Conservation (phyloP, 2,329 filamentous ascomycete genomes). For the Sordariomycetes sp. region DNA sequence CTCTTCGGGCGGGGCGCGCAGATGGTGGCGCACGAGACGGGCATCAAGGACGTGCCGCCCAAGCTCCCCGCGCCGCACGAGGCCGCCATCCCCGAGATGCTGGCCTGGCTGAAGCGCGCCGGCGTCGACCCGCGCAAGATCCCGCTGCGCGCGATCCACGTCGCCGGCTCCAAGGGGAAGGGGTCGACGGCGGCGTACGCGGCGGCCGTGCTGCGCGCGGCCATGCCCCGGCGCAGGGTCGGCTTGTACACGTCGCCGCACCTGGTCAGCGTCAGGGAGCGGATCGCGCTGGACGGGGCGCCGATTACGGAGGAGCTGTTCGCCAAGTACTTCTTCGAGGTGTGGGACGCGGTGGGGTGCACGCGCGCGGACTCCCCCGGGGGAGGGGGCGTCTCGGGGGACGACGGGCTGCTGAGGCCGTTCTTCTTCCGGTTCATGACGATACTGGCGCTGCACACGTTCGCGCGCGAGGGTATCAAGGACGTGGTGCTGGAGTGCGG, state of each 20-base stretch:
- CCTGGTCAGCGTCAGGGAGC: constrained; percentile 71
- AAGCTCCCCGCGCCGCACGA: constrained; percentile 50
- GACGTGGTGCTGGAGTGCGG: constrained; percentile 85
- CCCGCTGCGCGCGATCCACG: constrained; percentile 54
- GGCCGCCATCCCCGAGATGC: constrained; percentile 70
- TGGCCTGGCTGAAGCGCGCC: constrained; percentile 63
- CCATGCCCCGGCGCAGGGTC: constrained; percentile 25
- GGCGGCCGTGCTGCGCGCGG: constrained; percentile 57
- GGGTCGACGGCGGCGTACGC: constrained; percentile 80
- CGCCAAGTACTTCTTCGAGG: constrained; percentile 68
- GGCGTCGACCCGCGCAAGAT: constrained; percentile 52
- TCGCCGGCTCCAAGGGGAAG: constrained; percentile 92
- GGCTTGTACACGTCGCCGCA: constrained; percentile 84
- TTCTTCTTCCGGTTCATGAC: constrained; percentile 91
- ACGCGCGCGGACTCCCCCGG: constrained; percentile 27
- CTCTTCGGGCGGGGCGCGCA: constrained; percentile 28
- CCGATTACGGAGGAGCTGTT: constrained; percentile 62
- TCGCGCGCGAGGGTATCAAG: constrained; percentile 63
- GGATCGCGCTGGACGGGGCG: constrained; percentile 68
- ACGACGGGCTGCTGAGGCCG: constrained; percentile 55
- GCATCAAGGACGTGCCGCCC: too few relatives aligned
- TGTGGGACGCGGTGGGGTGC: constrained; percentile 57
- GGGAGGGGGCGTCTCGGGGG: constrained; percentile 25
- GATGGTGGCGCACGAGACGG: constrained; percentile 13
- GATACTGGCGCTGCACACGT: constrained; percentile 77